Percentiles rank a stretch among this genome's conserved stretches.
Conservation (phyloP, 305 asterid species). For the Fraxinus angustifolia region DNA sequence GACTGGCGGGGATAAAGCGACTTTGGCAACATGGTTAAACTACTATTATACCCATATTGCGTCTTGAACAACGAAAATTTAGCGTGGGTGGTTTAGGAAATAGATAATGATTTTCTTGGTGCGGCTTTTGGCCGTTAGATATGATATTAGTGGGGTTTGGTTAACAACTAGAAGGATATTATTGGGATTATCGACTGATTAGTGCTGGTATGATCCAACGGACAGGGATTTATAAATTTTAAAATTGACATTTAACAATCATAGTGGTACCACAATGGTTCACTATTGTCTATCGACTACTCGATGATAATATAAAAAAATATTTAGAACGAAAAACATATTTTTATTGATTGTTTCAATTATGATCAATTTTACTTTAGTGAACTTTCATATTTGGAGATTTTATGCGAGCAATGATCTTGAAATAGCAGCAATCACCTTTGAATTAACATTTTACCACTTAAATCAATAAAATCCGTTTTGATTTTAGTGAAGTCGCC, state of each 20-base stretch:
- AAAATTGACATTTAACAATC: not conserved
- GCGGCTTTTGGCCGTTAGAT: slow-evolving; percentile 20
- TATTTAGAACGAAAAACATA: not conserved
- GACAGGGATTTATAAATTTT: not conserved
- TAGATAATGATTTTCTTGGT: slow-evolving; percentile 2
- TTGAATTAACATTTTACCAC: not conserved
- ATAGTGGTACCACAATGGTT: not conserved
- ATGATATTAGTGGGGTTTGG: slow-evolving; percentile 16
- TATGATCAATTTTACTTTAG: not conserved
- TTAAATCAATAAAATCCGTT: no score
- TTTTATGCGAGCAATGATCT: no score
- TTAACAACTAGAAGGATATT: not conserved
- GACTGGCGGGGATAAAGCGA: slow-evolving; percentile 10
- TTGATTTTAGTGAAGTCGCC: not conserved
- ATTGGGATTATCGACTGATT: not conserved
- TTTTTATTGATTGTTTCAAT: not conserved
- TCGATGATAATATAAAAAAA: not conserved
- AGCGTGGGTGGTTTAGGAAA: slow-evolving; percentile 11
- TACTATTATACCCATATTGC: slow-evolving; percentile 20
- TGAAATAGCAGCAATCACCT: no score
- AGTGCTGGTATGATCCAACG: not conserved
- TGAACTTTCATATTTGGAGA: not conserved
- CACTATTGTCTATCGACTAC: not conserved
- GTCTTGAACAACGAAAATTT: not conserved
- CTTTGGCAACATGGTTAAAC: slow-evolving; percentile 14